A percentile compares a stretch with the other conserved stretches of the same genome.
Evolutionary conservation across 352 stramenopile species (phyloP).

Genomic region (Elongisporangium senticosum): DNA sequence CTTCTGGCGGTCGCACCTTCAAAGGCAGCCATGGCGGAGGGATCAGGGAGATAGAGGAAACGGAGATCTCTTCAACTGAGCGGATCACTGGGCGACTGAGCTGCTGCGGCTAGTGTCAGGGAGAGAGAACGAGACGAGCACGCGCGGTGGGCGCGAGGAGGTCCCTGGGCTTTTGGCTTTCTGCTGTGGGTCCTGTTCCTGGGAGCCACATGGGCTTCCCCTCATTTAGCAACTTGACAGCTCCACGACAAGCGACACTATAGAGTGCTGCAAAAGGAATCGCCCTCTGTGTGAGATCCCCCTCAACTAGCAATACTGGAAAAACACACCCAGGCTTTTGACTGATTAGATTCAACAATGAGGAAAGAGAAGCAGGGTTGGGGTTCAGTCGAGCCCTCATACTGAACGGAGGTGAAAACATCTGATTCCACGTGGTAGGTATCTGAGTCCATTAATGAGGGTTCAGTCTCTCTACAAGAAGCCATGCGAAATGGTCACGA

Average conservation of each 20-base stretch:
- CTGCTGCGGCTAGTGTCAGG: not conserved
- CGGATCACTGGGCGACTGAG: not conserved
- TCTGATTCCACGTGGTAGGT: not conserved
- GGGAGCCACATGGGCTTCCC: slow-evolving; percentile 4
- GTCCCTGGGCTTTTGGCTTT: slow-evolving; percentile 1
- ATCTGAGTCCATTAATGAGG: not conserved
- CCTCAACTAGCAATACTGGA: not conserved
- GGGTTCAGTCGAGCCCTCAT: not conserved
- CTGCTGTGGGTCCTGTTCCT: slow-evolving; percentile 3
- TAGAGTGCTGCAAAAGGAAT: not conserved
- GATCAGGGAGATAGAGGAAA: not conserved
- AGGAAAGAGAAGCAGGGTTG: not conserved
- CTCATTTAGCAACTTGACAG: slow-evolving; percentile 6
- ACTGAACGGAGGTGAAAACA: not conserved
- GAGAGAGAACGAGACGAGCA: not conserved
- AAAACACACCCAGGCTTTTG: not conserved
- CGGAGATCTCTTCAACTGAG: not conserved
- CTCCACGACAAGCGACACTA: not conserved
- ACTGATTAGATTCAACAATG: not conserved
- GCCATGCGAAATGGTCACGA: slow-evolving; percentile 72
- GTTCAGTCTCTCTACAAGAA: slow-evolving; percentile 19
- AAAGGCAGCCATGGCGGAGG: not conserved
- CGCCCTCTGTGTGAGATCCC: not conserved
- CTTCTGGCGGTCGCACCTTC: not conserved
- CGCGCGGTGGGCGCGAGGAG: not conserved